Evolutionary conservation across 1,284 basidiomycete species (phyloP), one percentile per base, ranked within the genome.

Genomic region (Amylostereum areolatum): DNA sequence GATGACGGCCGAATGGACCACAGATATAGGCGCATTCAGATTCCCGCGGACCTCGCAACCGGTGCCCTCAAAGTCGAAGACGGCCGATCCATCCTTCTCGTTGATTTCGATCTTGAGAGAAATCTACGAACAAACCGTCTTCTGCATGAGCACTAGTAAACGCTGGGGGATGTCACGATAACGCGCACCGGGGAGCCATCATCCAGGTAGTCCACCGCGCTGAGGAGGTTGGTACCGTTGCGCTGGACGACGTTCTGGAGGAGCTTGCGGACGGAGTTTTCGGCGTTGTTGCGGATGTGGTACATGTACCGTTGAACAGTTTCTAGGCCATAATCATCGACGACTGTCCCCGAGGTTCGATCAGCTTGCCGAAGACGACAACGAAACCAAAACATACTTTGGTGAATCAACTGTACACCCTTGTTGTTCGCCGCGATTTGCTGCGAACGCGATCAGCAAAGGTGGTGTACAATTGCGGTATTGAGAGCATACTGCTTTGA

Each of bases 391-490:
- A 31, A 52, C 67, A 43, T 53, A 89, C 86, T 80, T 40, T 83
- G 80, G 60, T 83, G 83, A 50, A 94, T 81, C 6, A 94, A 74
- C 56, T 89, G 85, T 28, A 89, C 83, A 11, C 93, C 95, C 71
- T 97, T 97, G 67, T 96, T 83, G 64, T 97, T 97, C 12, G 96
- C 95, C 0, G 94, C 92, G 52, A 98, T 89, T 85, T 97, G 94
- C 81, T 89, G 50, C n/a, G 29, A 35, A 29, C 31, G 39, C 45
- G 34, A 35, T 35, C n/a, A 35, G 34, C 9, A 9, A 8, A 35
- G 34, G n/a, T 35, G 34, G 34, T 35, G 34, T n/a, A n/a, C 34
- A n/a, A n/a, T 9, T 9, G 34, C 9, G 34, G n/a, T 8, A 35
- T 25, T 24, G 18, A 24, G 32, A 24, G 66, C 81, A 52, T 57